phyloP scores from a whole-genome alignment of 1,139 yeast genomes.

The Yamadazyma blattariae region DNA sequence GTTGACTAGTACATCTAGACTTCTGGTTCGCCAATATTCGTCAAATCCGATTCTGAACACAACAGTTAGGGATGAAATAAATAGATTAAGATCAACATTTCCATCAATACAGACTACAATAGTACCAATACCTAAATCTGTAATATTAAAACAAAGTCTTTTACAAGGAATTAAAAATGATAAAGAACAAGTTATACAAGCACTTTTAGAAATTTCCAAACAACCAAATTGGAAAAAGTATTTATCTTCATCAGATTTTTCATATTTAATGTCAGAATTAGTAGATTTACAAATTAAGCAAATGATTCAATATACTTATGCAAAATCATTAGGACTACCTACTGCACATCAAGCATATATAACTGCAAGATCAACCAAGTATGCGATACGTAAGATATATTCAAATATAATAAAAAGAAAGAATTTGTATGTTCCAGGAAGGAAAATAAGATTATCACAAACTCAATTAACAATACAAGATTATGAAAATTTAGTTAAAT shows the following conservation, averaged over 20 bases:
- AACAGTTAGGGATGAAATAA: no score
- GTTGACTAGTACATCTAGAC: no score
- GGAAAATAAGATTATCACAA: no score
- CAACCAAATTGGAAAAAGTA: constrained; percentile 1
- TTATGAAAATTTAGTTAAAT: constrained; percentile 36
- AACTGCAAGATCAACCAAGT: not conserved
- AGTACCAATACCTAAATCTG: not conserved
- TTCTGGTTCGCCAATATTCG: no score
- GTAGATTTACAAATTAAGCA: not conserved
- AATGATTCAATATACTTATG: not conserved
- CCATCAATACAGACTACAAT: no score
- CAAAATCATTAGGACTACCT: not conserved
- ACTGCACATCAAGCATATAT: not conserved
- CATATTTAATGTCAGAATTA: not conserved
- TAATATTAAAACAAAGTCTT: not conserved
- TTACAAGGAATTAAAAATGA: not conserved
- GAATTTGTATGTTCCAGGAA: no score
- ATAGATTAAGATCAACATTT: no score
- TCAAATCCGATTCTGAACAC: no score
- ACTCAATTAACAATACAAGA: constrained; percentile 24
- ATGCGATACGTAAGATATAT: constrained; percentile 26
- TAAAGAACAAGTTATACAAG: not conserved
- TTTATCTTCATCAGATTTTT: not conserved
- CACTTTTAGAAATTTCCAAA: not conserved
- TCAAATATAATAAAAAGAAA: constrained; percentile 21